Evolutionary conservation across 2,329 filamentous ascomycete species (phyloP), one percentile per base, ranked within the genome.

Genomic region (Fusarium staphyleae): DNA sequence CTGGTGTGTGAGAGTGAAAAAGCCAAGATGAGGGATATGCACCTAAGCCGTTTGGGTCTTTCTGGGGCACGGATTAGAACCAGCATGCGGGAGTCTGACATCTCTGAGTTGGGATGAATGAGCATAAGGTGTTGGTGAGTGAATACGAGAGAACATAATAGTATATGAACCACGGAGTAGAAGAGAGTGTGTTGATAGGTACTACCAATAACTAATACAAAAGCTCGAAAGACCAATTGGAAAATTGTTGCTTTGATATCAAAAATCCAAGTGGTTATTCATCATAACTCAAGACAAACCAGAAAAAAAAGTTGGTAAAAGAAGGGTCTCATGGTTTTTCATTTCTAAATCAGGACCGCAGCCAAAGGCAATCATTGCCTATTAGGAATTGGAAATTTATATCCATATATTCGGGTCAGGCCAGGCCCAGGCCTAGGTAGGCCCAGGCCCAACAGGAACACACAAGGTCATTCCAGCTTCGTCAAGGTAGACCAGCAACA

Each of bases 41-140:
- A 61, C 42, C 56, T 65, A 65, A 55, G 51, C 59, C 40, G 14
- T 59, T 62, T 52, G 42, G 62, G 59, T 28, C 32, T 36, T 26
- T 48, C 30, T 47, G 35, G 52, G 43, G 39, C 34, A 26, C 40
- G 19, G 15, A 4, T 41, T 37, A 55, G 48, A 65, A 66, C 12
- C n/a, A 19, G 19, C 63, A 66, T 60, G 18, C 60, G 26, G 41
- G 39, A 40, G 39, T 22, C n/a, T 57, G 45, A 41, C 24, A 49
- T 42, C 35, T 47, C 30, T 26, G 47, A 49, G 40, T 55, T n/a
- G 32, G 49, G 39, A 44, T 42, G 36, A 32, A 42, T 12, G 36
- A 58, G 35, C 14, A 33, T 40, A 29, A n/a, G n/a, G n/a, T n/a
- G n/a, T 46, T 45, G 4, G 7, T 24, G 7, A 24, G 3, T 9